A percentile compares a stretch with the other conserved stretches of the same genome.
phyloP scores from a whole-genome alignment of 495 filamentous ascomycete genomes.

The Jackrogersella multiformis region DNA sequence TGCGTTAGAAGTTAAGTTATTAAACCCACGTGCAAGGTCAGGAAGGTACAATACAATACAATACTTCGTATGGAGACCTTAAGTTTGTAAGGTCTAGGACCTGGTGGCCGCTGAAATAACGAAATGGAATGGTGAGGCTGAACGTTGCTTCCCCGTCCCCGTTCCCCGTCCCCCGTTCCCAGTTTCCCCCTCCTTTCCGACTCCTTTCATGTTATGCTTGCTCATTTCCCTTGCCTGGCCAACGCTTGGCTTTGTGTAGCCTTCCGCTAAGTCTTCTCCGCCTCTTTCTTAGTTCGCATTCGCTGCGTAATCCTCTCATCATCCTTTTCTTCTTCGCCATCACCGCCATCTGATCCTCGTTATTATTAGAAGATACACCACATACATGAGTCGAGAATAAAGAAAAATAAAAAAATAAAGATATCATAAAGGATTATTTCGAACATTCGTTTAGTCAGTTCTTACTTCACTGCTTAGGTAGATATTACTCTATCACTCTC shows the following conservation, averaged over 20 bases:
- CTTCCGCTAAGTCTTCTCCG: constrained; percentile 17
- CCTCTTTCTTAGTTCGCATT: constrained; percentile 20
- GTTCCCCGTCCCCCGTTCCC: not conserved
- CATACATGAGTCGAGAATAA: constrained; percentile 21
- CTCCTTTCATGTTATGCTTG: not conserved
- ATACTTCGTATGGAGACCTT: too few relatives aligned
- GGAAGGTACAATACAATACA: not conserved
- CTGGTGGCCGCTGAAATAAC: constrained; percentile 2
- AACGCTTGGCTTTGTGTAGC: constrained; percentile 16
- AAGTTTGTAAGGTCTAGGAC: not conserved
- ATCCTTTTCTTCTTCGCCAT: constrained; percentile 15
- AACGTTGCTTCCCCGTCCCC: not conserved
- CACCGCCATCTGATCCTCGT: constrained; percentile 14
- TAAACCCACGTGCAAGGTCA: constrained; percentile 11
- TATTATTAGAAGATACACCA: not conserved
- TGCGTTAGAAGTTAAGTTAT: constrained; percentile 1
- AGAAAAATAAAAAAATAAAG: too few relatives aligned
- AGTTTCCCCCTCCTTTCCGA: constrained; percentile 5
- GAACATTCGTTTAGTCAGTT: constrained; percentile 10
- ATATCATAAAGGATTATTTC: not conserved
- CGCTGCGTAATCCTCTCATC: constrained; percentile 37
- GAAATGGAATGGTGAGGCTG: constrained; percentile 38
- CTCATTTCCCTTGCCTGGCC: constrained; percentile 12
- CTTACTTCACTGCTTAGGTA: constrained; percentile 2
- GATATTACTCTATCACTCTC: constrained; percentile 6